Conservation (phyloP, 306 rosid species). For the Dalbergia oliveri region DNA sequence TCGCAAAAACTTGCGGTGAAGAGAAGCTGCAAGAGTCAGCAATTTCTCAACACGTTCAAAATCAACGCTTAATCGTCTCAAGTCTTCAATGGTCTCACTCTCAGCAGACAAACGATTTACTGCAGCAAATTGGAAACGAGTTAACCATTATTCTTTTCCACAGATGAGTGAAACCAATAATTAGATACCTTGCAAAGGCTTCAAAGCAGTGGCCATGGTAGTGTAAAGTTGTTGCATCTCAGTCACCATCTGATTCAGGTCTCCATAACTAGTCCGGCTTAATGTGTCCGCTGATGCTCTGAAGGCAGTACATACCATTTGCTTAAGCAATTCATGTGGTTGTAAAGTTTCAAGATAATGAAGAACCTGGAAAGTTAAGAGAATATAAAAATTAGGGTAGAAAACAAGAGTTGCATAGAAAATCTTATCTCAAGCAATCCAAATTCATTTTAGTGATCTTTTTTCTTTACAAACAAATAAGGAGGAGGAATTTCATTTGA, state of each 20-base stretch:
- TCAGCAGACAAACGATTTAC: slow-evolving; percentile 72
- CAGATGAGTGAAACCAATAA: slow-evolving; percentile 13
- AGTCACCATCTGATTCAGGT: slow-evolving; percentile 73
- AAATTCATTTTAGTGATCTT: not conserved
- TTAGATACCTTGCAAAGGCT: slow-evolving; percentile 75
- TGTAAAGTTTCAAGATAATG: slow-evolving; percentile 90
- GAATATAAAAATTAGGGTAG: slow-evolving; percentile 31
- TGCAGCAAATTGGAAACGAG: slow-evolving; percentile 55
- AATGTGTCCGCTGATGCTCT: slow-evolving; percentile 83
- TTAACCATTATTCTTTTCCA: slow-evolving; percentile 29
- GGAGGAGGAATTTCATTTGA: slow-evolving; percentile 26
- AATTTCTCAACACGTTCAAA: slow-evolving; percentile 87
- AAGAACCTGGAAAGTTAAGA: slow-evolving; percentile 66
- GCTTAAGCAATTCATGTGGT: slow-evolving; percentile 92
- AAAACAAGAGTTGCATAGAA: slow-evolving; percentile 36
- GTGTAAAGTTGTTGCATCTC: slow-evolving; percentile 83
- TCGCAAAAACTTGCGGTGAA: slow-evolving; percentile 77
- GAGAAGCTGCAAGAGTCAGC: slow-evolving; percentile 82
- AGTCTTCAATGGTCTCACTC: slow-evolving; percentile 77
- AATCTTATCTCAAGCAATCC: slow-evolving; percentile 41
- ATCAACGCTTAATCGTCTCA: slow-evolving; percentile 67
- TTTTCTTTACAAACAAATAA: slow-evolving; percentile 27
- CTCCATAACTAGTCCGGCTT: slow-evolving; percentile 79
- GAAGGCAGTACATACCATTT: slow-evolving; percentile 91
- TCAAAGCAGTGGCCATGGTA: slow-evolving; percentile 75